These are phyloP conservation scores for Monosporozyma aerobia DNA, from an alignment of 805 yeast species.

Conservation along the genomic window DNA sequence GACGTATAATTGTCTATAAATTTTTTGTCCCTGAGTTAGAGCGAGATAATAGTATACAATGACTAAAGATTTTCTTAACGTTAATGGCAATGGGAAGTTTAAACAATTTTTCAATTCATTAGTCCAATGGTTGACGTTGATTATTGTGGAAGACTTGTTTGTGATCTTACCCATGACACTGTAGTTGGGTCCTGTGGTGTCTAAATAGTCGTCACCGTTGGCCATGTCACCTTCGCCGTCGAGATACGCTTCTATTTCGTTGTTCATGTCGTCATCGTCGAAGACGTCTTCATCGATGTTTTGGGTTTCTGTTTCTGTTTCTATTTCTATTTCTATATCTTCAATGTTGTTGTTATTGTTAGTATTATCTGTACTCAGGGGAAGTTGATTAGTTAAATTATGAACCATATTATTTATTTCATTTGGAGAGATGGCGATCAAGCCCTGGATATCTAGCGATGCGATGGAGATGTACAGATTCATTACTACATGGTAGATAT, in stretches of 20 bases:
- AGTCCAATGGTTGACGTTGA: slow-evolving; percentile 76
- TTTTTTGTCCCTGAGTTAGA: slow-evolving; percentile 60
- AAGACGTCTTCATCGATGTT: slow-evolving; percentile 14
- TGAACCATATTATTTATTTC: slow-evolving; percentile 41
- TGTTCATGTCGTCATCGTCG: slow-evolving; percentile 8
- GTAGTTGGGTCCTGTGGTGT: slow-evolving; percentile 31
- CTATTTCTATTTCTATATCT: too few species aligned
- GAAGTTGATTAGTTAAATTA: slow-evolving; percentile 33
- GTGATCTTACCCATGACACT: slow-evolving; percentile 47
- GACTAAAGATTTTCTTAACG: slow-evolving; percentile 50
- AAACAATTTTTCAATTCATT: slow-evolving; percentile 73
- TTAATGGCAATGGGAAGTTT: slow-evolving; percentile 59
- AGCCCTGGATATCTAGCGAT: slow-evolving; percentile 67
- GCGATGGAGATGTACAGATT: slow-evolving; percentile 70
- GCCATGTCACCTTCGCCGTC: slow-evolving; percentile 29
- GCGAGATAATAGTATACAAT: slow-evolving; percentile 63
- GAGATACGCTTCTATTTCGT: slow-evolving; percentile 13
- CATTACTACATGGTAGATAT: slow-evolving; percentile 65
- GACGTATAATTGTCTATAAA: slow-evolving; percentile 51
- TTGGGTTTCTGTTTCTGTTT: slow-evolving; percentile 7
- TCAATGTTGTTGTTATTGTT: too few species aligned
- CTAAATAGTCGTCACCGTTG: slow-evolving; percentile 23
- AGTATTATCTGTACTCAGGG: slow-evolving; percentile 33
- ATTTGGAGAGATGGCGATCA: slow-evolving; percentile 52
- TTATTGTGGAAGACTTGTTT: slow-evolving; percentile 59